phyloP scores from a whole-genome alignment of 1,139 yeast species.

The Candida sojae region DNA sequence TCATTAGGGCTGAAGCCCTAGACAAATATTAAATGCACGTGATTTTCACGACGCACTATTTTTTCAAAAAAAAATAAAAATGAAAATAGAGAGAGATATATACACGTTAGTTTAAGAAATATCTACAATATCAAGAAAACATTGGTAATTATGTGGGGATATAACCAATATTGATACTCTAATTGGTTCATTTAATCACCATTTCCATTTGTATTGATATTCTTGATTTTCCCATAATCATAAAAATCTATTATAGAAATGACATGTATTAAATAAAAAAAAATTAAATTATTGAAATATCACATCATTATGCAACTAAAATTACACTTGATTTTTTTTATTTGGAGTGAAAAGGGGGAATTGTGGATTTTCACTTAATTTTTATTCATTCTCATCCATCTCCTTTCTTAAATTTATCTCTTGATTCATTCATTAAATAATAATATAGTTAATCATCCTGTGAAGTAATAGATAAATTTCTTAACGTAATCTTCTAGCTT shows the following conservation, averaged over 20 bases:
- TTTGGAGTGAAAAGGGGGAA: no score
- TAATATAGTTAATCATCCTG: neutral
- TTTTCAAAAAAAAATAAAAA: neutral
- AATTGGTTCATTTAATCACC: no score
- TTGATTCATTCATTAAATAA: neutral
- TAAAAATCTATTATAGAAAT: conserved; percentile 4
- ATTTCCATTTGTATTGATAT: neutral
- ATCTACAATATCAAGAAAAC: no score
- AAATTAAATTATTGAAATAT: conserved; percentile 1
- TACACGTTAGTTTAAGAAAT: no score
- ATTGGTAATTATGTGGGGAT: neutral
- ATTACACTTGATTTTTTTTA: conserved; percentile 3
- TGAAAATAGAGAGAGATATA: neutral
- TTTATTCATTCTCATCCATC: no score
- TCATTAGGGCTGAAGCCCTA: conserved; percentile 6
- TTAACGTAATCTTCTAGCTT: conserved; percentile 79
- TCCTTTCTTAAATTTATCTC: no score
- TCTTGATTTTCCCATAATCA: neutral
- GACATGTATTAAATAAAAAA: conserved; percentile 4
- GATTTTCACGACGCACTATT: neutral
- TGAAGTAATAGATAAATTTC: neutral
- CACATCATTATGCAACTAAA: conserved; percentile 8
- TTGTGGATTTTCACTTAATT: neutral
- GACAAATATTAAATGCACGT: conserved; percentile 2
- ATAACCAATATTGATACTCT: no score